Conservation (phyloP, 345 rosid genomes). For the Populus deltoides region DNA sequence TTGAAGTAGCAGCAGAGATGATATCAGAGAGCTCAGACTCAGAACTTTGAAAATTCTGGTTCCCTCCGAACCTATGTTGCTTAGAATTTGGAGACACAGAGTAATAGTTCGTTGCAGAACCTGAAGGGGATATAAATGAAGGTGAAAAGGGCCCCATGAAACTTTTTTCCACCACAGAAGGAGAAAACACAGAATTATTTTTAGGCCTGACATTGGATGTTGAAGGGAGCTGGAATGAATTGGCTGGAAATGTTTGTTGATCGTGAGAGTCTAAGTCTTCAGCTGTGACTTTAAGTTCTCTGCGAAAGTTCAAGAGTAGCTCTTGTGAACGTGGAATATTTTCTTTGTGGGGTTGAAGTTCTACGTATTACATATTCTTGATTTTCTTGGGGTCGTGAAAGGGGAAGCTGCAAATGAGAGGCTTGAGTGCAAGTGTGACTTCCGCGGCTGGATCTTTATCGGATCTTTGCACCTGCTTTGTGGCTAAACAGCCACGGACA, state of each 20-base stretch:
- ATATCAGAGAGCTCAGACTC: conserved; percentile 15
- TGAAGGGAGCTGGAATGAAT: conserved; percentile 15
- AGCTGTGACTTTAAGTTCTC: conserved; percentile 10
- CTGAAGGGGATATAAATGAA: conserved; percentile 17
- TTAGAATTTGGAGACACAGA: conserved; percentile 19
- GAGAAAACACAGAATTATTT: background rate
- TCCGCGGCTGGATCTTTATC: conserved; percentile 74
- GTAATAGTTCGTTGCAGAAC: conserved; percentile 27
- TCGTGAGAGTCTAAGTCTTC: background rate
- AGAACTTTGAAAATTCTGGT: conserved; percentile 19
- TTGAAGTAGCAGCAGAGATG: conserved; percentile 28
- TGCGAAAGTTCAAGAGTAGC: conserved; percentile 8
- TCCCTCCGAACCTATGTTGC: conserved; percentile 4
- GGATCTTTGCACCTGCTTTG: conserved; percentile 84
- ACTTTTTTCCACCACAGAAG: background rate
- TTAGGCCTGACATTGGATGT: background rate
- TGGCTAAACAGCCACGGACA: conserved; percentile 64
- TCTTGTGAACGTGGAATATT: conserved; percentile 2
- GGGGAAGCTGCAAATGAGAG: conserved; percentile 22
- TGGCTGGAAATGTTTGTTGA: background rate
- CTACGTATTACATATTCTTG: background rate
- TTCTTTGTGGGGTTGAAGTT: background rate
- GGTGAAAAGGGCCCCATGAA: conserved; percentile 9
- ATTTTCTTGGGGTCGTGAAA: conserved; percentile 13
- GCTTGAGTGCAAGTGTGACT: conserved; percentile 57